phyloP scores from a whole-genome alignment of 352 stramenopile species.

The Globisporangium abappressorium region DNA sequence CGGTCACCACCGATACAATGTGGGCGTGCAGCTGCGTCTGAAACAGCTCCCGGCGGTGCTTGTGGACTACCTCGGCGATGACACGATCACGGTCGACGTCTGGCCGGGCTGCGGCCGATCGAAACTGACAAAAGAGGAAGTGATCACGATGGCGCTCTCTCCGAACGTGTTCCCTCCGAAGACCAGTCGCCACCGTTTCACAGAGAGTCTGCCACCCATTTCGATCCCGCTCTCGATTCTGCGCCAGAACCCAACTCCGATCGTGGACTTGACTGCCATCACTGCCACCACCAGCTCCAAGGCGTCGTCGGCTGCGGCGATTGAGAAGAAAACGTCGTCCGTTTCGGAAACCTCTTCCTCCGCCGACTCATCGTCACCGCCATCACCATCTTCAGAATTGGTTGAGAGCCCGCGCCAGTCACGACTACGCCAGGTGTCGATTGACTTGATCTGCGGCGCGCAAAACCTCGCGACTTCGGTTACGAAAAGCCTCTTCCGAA shows the following conservation, averaged over 20 bases:
- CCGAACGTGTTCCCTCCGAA: conserved; percentile 81
- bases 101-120: conserved; percentile 72
- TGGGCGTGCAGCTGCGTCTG: conserved; percentile 64
- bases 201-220: conserved; percentile 74
- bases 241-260: conserved; percentile 53
- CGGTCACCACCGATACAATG: conserved; percentile 81
- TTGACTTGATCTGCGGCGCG: conserved; percentile 71
- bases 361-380: background rate
- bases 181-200: conserved; percentile 82
- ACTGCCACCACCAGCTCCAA: background rate
- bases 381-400: conserved; percentile 7
- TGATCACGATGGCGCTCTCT: conserved; percentile 82
- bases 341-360: conserved; percentile 5
- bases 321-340: conserved; percentile 2
- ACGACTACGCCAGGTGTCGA: conserved; percentile 66
- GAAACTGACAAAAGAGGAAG: conserved; percentile 69
- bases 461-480: conserved; percentile 70
- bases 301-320: conserved; percentile 10
- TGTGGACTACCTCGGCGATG: conserved; percentile 77
- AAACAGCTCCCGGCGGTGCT: conserved; percentile 75
- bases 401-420: conserved; percentile 17
- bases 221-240: conserved; percentile 77
- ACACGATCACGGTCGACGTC: conserved; percentile 72
- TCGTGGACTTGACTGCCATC: conserved; percentile 31
- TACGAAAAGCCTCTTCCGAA: conserved; percentile 71